Conservation (phyloP, 1,139 yeast species). For the Scheffersomyces lignicola region DNA sequence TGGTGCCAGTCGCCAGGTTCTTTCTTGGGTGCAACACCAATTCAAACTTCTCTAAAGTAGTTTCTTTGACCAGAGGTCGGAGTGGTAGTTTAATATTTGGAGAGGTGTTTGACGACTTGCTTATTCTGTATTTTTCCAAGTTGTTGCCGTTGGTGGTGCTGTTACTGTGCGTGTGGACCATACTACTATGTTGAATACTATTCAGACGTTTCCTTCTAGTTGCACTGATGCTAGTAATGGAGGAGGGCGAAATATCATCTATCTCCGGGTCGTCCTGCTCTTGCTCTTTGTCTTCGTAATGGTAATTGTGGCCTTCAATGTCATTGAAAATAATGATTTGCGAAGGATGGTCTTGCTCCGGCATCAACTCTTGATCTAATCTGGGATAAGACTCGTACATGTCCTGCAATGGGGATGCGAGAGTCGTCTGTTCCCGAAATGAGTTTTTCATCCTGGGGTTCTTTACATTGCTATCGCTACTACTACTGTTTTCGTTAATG, state of each 20-base stretch:
- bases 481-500: background rate
- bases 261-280: slow-evolving; percentile 1
- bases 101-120: slow-evolving; percentile 10
- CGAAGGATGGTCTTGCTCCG: background rate
- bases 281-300: slow-evolving; percentile 1
- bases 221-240: slow-evolving; percentile 1
- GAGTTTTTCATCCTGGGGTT: slow-evolving; percentile 7
- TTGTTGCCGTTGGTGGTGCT: slow-evolving; percentile 8
- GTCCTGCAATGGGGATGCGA: slow-evolving; percentile 21
- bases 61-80: slow-evolving; percentile 27
- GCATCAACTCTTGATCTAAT: slow-evolving; percentile 4
- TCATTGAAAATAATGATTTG: slow-evolving; percentile 4
- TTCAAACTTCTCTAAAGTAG: slow-evolving; percentile 19
- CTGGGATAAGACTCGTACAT: slow-evolving; percentile 10
- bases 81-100: slow-evolving; percentile 15
- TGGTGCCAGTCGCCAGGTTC: slow-evolving; percentile 5
- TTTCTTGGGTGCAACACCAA: too few species aligned
- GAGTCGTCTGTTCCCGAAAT: slow-evolving; percentile 10
- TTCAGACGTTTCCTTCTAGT: slow-evolving; percentile 3
- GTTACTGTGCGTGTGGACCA: slow-evolving; percentile 12
- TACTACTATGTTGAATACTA: slow-evolving; percentile 5
- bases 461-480: slow-evolving; percentile 1
- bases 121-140: slow-evolving; percentile 4
- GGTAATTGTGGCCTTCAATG: background rate
- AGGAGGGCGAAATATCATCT: slow-evolving; percentile 3